Percentiles rank a stretch among this genome's conserved stretches.
Conservation (phyloP, 257 asterid genomes). For the Sherardia arvensis region DNA sequence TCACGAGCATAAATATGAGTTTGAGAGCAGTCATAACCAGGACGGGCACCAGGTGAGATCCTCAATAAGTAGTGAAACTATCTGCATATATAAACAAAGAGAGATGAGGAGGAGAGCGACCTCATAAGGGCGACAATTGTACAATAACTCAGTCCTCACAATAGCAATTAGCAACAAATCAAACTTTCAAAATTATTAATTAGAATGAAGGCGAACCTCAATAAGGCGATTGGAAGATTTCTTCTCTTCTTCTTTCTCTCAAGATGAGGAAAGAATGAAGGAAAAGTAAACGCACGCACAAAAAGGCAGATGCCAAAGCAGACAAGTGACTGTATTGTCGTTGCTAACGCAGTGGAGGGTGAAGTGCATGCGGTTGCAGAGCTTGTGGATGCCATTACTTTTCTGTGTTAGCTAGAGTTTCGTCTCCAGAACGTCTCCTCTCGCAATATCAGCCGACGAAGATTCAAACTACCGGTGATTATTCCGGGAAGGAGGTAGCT, state of each 20-base stretch:
- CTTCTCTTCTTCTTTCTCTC: not conserved
- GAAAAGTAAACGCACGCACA: not conserved
- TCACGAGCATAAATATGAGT: constrained; percentile 63
- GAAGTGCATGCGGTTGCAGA: no score
- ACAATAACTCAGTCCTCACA: no score
- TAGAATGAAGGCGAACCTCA: not conserved
- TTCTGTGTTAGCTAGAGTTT: no score
- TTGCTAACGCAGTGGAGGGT: no score
- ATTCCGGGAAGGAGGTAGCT: no score
- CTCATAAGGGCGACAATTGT: no score
- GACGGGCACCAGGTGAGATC: constrained; percentile 75
- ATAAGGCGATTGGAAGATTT: not conserved
- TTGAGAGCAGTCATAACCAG: constrained; percentile 60
- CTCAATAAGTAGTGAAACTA: constrained; percentile 54
- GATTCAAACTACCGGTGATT: no score
- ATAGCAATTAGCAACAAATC: not conserved
- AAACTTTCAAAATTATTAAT: no score
- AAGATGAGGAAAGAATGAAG: no score
- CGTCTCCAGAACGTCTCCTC: no score
- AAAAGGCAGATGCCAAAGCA: not conserved
- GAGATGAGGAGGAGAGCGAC: constrained; percentile 16
- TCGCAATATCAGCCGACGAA: no score
- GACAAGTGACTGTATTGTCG: not conserved
- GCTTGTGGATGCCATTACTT: no score
- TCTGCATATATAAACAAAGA: constrained; percentile 22